Conservation (phyloP, 1,284 basidiomycete genomes). For the Ceraceosorus guamensis region DNA sequence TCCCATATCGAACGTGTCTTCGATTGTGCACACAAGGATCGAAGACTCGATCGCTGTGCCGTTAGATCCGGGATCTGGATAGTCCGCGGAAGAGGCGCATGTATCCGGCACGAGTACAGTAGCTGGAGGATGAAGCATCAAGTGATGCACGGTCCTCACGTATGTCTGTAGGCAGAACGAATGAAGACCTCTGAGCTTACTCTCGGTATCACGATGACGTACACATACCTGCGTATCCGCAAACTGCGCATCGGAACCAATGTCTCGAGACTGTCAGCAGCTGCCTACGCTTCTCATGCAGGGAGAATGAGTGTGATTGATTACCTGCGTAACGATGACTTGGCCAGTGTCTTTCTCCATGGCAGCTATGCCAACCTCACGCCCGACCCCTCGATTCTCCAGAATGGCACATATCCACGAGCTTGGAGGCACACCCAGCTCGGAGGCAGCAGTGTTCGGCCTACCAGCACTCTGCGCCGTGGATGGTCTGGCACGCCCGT, state of each 20-base stretch:
- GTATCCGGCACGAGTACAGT: slow-evolving; percentile 58
- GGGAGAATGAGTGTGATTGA: neutral
- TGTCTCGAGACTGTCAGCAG: neutral
- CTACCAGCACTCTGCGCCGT: neutral
- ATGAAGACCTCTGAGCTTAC: neutral
- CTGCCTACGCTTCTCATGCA: neutral
- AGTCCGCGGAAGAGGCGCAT: neutral
- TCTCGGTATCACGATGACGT: neutral
- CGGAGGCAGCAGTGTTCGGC: neutral
- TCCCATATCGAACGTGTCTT: slow-evolving; percentile 62
- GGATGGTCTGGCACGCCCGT: neutral
- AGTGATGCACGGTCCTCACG: slow-evolving; percentile 76
- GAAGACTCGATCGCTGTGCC: slow-evolving; percentile 4
- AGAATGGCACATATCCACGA: slow-evolving; percentile 19
- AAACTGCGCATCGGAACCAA: slow-evolving; percentile 49
- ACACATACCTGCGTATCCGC: slow-evolving; percentile 15
- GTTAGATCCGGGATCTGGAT: neutral
- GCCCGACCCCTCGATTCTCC: slow-evolving; percentile 55
- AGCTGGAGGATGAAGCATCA: slow-evolving; percentile 66
- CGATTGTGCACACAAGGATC: slow-evolving; percentile 63
- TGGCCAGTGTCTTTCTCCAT: slow-evolving; percentile 72
- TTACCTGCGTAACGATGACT: neutral
- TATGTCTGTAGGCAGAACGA: slow-evolving; percentile 60
- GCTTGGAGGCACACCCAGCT: neutral
- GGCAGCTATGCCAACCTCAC: slow-evolving; percentile 76